A percentile compares a stretch with the other conserved stretches of the same genome.
phyloP scores from a whole-genome alignment of 2,329 filamentous ascomycete species.

The Didymella pinodella region DNA sequence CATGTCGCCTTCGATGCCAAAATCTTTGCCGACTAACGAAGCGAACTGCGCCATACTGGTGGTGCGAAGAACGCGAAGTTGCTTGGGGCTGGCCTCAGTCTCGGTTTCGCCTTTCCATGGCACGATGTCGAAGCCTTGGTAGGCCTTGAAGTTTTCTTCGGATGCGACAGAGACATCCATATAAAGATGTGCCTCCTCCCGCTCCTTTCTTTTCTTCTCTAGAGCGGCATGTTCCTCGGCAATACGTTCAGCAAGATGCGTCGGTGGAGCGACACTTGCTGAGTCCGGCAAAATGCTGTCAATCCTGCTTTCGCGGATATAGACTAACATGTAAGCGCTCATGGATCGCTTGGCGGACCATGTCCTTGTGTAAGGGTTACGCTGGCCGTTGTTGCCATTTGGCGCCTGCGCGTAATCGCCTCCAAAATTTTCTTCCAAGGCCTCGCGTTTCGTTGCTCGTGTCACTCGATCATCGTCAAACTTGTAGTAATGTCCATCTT shows the following conservation, averaged over 20 bases:
- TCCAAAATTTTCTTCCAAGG: conserved; percentile 95
- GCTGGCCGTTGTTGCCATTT: conserved; percentile 61
- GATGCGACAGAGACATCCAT: conserved; percentile 84
- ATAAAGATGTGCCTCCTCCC: conserved; percentile 93
- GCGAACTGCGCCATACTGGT: conserved; percentile 80
- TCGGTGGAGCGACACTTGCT: conserved; percentile 78
- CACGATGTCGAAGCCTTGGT: conserved; percentile 83
- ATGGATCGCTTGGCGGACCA: conserved; percentile 72
- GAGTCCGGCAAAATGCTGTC: conserved; percentile 82
- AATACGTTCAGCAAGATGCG: conserved; percentile 79
- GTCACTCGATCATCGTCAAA: conserved; percentile 98
- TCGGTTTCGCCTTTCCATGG: conserved; percentile 64
- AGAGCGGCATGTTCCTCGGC: conserved; percentile 80
- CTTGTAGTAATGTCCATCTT: conserved; percentile 94
- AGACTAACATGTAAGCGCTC: conserved; percentile 99
- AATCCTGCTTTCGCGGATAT: conserved; percentile 86
- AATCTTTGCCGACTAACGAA: conserved; percentile 72
- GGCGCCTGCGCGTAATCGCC: conserved; percentile 76
- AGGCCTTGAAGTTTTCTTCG: conserved; percentile 78
- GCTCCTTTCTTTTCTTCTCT: conserved; percentile 83
- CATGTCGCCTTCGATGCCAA: conserved; percentile 70
- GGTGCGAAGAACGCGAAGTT: conserved; percentile 77
- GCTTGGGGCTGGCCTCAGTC: conserved; percentile 70
- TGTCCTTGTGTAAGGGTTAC: conserved; percentile 70
- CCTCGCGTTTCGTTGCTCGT: conserved; percentile 88